Conservation (phyloP, 2,329 filamentous ascomycete genomes). For the Apiospora saccharicola region DNA sequence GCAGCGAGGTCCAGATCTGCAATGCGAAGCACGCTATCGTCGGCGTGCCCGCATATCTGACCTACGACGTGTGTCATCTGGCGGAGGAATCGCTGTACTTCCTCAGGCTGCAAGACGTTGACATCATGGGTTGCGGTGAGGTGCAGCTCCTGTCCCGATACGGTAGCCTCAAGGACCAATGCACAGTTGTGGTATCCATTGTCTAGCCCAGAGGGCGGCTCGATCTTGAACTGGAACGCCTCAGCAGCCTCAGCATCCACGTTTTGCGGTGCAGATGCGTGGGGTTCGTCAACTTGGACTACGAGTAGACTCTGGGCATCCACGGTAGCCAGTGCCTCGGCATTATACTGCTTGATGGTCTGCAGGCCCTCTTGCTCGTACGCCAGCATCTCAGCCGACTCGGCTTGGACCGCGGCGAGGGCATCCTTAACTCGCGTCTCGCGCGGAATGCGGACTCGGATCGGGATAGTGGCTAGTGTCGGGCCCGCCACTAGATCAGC, state of each 20-base stretch:
- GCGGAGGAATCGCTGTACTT: conserved; percentile 26
- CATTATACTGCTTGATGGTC: conserved; percentile 26
- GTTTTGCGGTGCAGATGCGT: conserved; percentile 21
- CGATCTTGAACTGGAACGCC: not conserved
- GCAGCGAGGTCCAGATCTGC: conserved; percentile 24
- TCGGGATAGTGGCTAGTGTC: not conserved
- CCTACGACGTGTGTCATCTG: conserved; percentile 23
- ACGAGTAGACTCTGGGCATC: conserved; percentile 26
- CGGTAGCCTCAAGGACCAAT: conserved; percentile 13
- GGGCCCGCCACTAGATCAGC: not conserved
- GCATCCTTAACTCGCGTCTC: not conserved
- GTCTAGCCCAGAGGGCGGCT: not conserved
- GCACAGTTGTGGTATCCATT: conserved; percentile 1
- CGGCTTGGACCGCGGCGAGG: conserved; percentile 23
- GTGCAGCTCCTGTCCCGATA: conserved; percentile 12
- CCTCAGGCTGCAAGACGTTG: conserved; percentile 15
- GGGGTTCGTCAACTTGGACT: conserved; percentile 17
- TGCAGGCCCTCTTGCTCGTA: conserved; percentile 26
- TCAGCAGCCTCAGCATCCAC: conserved; percentile 2
- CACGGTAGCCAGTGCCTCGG: conserved; percentile 23
- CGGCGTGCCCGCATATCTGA: not conserved
- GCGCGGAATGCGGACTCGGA: not conserved
- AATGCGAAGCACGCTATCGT: not conserved
- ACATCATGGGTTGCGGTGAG: conserved; percentile 24
- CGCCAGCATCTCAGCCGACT: conserved; percentile 21